These are phyloP conservation scores for Oidium heveae DNA, from an alignment of 2,329 filamentous ascomycete genomes.

Conservation along the genomic window DNA sequence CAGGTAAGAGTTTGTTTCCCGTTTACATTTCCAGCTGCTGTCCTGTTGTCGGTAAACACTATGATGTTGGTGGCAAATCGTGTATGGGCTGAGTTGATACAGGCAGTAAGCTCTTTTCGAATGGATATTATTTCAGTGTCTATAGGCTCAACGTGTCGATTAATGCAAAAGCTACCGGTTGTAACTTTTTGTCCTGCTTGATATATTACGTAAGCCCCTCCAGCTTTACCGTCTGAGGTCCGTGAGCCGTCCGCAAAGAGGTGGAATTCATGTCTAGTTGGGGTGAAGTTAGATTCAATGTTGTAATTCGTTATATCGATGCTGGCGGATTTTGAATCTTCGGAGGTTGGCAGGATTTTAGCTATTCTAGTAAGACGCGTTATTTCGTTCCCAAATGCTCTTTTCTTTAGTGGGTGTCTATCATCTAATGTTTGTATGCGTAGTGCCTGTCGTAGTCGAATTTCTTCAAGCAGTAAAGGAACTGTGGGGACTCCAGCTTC, in stretches of 20 bases:
- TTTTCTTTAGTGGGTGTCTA: background rate
- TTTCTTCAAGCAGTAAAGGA: background rate
- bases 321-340: background rate
- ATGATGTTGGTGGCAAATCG: background rate
- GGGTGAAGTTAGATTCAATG: background rate
- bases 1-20: background rate
- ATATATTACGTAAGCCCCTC: background rate
- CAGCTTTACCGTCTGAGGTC: background rate
- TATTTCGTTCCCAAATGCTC: background rate
- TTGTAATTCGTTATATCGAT: background rate
- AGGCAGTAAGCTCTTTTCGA: too few species aligned
- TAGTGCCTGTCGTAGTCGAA: background rate
- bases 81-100: background rate
- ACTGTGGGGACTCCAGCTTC: too few species aligned
- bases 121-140: too few species aligned
- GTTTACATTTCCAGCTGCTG: background rate
- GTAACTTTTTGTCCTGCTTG: background rate
- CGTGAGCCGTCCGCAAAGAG: background rate
- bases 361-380: background rate
- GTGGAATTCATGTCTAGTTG: too few species aligned
- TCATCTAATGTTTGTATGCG: too few species aligned
- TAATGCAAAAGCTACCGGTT: too few species aligned
- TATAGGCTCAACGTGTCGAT: too few species aligned
- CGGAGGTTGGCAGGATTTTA: background rate
- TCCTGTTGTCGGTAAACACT: background rate